Evolutionary conservation across 305 asterid genomes (phyloP).

Genomic region (Caryopteris hybrid): DNA sequence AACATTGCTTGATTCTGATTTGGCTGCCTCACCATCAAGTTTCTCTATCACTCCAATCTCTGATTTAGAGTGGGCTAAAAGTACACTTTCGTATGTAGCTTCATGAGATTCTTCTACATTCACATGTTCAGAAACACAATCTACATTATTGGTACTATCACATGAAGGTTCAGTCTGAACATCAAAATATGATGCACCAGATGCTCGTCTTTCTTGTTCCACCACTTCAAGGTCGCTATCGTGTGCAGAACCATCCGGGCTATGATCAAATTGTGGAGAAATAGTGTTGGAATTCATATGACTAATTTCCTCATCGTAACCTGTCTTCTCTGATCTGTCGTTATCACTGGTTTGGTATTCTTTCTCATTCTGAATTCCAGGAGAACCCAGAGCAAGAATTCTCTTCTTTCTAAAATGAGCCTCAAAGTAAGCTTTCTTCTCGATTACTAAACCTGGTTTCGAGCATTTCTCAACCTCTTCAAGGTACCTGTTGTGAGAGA

Average conservation of each 20-base stretch:
- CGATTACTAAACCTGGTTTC: slow-evolving; percentile 78
- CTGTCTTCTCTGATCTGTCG: no score
- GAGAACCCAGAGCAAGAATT: slow-evolving; percentile 33
- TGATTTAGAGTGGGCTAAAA: slow-evolving; percentile 1
- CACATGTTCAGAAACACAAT: slow-evolving; percentile 18
- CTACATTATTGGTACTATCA: neutral
- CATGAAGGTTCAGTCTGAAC: slow-evolving; percentile 18
- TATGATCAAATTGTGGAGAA: slow-evolving; percentile 27
- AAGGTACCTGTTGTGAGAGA: slow-evolving; percentile 75
- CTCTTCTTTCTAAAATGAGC: slow-evolving; percentile 67
- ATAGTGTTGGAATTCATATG: slow-evolving; percentile 17
- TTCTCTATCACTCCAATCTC: slow-evolving; percentile 23
- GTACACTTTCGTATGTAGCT: slow-evolving; percentile 18
- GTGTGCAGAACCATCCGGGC: slow-evolving; percentile 15
- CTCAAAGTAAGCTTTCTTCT: slow-evolving; percentile 84
- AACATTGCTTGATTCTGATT: slow-evolving; percentile 13
- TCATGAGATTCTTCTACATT: slow-evolving; percentile 19
- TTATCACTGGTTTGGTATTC: slow-evolving; percentile 36
- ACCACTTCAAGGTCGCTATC: slow-evolving; percentile 14
- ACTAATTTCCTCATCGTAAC: no score
- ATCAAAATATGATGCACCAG: slow-evolving; percentile 12
- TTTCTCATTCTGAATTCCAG: slow-evolving; percentile 31
- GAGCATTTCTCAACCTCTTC: slow-evolving; percentile 88
- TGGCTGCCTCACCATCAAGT: slow-evolving; percentile 23
- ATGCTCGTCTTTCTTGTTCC: slow-evolving; percentile 17